Evolutionary conservation across 1,284 basidiomycete species (phyloP).

Genomic region (Austroboletus rostrupii): DNA sequence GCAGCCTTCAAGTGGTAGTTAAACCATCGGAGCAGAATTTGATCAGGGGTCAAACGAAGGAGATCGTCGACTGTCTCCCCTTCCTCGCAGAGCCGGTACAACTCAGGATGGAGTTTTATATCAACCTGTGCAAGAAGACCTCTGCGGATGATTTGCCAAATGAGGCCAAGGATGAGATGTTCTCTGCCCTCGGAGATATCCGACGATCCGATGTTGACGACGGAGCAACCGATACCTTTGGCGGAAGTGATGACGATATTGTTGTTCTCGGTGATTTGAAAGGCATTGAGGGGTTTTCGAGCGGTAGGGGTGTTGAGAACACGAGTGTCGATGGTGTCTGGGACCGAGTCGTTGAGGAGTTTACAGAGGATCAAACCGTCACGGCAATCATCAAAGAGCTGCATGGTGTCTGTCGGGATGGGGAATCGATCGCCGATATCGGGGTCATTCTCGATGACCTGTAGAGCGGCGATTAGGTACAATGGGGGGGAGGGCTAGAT

Average conservation of each 20-base stretch:
- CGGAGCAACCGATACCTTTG: constrained; percentile 96
- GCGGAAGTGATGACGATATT: constrained; percentile 98
- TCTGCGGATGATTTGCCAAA: constrained; percentile 97
- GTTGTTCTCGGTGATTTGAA: constrained; percentile 99
- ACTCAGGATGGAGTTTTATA: constrained; percentile 96
- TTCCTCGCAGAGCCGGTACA: constrained; percentile 94
- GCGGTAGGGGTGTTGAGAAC: constrained; percentile 86
- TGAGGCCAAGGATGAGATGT: constrained; percentile 96
- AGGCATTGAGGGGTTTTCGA: constrained; percentile 83
- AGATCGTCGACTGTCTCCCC: constrained; percentile 97
- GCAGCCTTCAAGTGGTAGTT: constrained; percentile 98
- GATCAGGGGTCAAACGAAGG: constrained; percentile 90
- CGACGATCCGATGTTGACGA: constrained; percentile 95
- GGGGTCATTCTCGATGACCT: constrained; percentile 89
- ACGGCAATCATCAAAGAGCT: constrained; percentile 95
- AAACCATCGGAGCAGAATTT: constrained; percentile 96
- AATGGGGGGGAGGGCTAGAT: neutral
- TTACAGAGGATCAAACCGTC: constrained; percentile 97
- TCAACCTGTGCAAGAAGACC: constrained; percentile 94
- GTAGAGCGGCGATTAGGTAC: constrained; percentile 1
- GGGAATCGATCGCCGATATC: constrained; percentile 84
- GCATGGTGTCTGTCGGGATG: constrained; percentile 97
- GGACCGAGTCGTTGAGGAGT: constrained; percentile 98
- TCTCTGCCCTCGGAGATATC: constrained; percentile 94
- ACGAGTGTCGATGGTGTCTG: constrained; percentile 98